Percentiles rank a stretch among this genome's conserved stretches.
phyloP scores from a whole-genome alignment of 2,329 filamentous ascomycete genomes.

The Microdochium paspali region DNA sequence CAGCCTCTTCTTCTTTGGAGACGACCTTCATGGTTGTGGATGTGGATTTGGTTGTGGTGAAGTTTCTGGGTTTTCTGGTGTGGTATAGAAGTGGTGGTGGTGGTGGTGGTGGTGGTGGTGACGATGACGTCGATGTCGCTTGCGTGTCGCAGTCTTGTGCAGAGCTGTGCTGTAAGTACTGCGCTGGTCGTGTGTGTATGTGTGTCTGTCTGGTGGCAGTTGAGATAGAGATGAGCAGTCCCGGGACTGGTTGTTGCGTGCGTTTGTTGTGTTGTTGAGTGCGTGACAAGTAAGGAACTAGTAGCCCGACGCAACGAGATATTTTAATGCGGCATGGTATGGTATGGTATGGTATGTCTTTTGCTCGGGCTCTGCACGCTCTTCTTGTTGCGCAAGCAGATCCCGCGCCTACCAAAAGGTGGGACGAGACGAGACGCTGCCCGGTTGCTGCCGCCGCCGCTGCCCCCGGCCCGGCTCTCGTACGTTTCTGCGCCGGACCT shows the following conservation, averaged over 20 bases:
- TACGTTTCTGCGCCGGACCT: not conserved
- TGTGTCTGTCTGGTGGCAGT: no score
- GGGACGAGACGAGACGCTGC: not conserved
- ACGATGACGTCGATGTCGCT: not conserved
- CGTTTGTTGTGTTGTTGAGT: not conserved
- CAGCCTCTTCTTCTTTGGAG: conserved; percentile 83
- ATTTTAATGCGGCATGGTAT: no score
- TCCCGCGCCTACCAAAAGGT: not conserved
- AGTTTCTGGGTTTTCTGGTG: not conserved
- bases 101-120: not conserved
- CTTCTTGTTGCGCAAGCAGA: no score
- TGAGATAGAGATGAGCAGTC: no score
- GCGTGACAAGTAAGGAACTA: not conserved
- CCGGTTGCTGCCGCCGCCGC: no score
- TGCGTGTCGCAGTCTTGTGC: no score
- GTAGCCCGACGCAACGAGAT: no score
- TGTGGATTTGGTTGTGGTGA: conserved; percentile 5
- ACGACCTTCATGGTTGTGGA: conserved; percentile 69
- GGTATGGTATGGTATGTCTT: no score
- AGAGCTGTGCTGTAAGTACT: no score
- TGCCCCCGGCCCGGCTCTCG: not conserved
- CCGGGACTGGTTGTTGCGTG: no score
- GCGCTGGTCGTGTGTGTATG: no score
- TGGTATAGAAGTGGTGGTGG: not conserved
- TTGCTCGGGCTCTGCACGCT: not conserved